Base-by-base conservation (phyloP, 192 early-diverging fungal species). In the Tieghemiomyces parasiticus region DNA sequence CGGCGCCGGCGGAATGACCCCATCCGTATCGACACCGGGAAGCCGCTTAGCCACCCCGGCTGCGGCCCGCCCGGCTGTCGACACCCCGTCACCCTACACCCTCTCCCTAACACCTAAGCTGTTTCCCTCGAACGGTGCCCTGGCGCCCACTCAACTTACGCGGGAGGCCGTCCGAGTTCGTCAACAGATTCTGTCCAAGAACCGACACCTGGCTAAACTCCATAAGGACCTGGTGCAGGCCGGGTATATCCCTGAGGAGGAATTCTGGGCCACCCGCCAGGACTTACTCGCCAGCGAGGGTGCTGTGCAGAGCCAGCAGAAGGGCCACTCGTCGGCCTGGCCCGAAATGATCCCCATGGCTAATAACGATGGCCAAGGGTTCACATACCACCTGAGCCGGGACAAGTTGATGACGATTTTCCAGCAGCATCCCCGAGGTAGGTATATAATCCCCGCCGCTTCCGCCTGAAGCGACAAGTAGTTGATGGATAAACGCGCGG, bases 331-430 rank as follows among this genome's bases (percentile, higher is more conserved):
- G 0, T 88, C 86, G 2, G 72, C 79, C 6, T 81, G 84, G 72
- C 74, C 89, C 4, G 85, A 79, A 46, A 65, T 83, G 59, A 76
- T 71, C 24, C 83, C 77, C 28, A 78, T 66, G 25, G 80, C 74
- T 14, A 82, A 84, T 33, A 85, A 89, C 52, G 82, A 84, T 20
- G 80, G 80, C 47, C 86, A 91, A 25, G 26, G 26, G 66, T 76
- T 88, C 54, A 93, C 84, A 58, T 89, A 85, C 64, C 89, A 79
- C 2, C 79, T 97, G 50, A 92, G 87, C n/a, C 81, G 83, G n/a
- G 88, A 92, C 46, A 81, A 89, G 19, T 89, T 93, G 28, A 79
- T 89, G 47, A 83, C 83, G 34, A 93, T 97, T 19, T 93, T 93
- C 61, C 80, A 81, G 26, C 87, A 95, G 63, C 94, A 82, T 61